These are phyloP conservation scores for Xylariales sp. DNA, from an alignment of 2,329 filamentous ascomycete species.

Conservation along the genomic window DNA sequence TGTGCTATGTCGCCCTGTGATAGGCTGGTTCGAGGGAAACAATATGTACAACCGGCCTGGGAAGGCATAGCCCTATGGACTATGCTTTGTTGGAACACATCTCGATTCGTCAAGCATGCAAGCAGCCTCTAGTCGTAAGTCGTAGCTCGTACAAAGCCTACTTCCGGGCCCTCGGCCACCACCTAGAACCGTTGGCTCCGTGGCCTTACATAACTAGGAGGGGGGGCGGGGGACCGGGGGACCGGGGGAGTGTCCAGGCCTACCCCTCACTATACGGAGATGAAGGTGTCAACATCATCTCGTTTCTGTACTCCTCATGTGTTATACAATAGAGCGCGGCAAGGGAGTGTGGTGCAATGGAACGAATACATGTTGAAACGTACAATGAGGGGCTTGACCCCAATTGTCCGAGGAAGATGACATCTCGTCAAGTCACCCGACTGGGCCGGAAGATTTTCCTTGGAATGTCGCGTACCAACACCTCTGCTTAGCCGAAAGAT, in stretches of 20 bases:
- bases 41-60: conserved; percentile 1
- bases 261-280: background rate
- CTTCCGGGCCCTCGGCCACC: background rate
- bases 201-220: background rate
- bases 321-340: conserved; percentile 1
- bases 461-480: conserved; percentile 3
- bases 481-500: background rate
- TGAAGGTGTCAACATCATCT: conserved; percentile 1
- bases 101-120: conserved; percentile 43
- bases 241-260: background rate
- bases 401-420: conserved; percentile 25
- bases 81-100: conserved; percentile 32
- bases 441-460: conserved; percentile 41
- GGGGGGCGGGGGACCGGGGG: no score
- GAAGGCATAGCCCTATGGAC: conserved; percentile 25
- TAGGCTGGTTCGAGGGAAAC: conserved; percentile 23
- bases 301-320: background rate
- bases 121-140: conserved; percentile 34
- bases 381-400: conserved; percentile 29
- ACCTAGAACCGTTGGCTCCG: background rate
- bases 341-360: background rate
- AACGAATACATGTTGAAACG: background rate
- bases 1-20: conserved; percentile 24
- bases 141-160: conserved; percentile 9
- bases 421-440: conserved; percentile 47